Percentiles rank a stretch among this genome's conserved stretches.
These are phyloP conservation scores for Hymenoscyphus fraxineus DNA, from an alignment of 2,329 filamentous ascomycete species.

Conservation along the genomic window DNA sequence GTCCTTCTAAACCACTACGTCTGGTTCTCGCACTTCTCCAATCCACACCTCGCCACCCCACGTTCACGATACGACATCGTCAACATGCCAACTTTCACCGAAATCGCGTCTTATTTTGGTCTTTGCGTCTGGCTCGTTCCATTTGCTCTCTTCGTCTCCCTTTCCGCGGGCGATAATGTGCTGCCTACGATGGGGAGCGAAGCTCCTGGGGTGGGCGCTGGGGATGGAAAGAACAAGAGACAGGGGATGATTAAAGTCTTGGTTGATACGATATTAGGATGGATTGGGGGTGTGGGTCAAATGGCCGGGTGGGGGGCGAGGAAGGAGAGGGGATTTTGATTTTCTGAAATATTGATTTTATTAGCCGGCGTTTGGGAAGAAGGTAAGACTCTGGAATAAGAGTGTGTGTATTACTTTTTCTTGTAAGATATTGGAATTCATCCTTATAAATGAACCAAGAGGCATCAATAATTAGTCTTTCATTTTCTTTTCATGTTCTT, in stretches of 20 bases:
- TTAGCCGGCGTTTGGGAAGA: conserved; percentile 4
- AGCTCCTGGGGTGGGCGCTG: conserved; percentile 39
- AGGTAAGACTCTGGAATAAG: background rate
- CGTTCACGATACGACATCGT: conserved; percentile 60
- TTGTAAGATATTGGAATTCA: conserved; percentile 1
- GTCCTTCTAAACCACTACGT: conserved; percentile 89
- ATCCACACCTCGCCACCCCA: conserved; percentile 55
- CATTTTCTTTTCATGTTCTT: background rate
- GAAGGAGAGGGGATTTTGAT: conserved; percentile 30
- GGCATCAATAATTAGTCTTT: conserved; percentile 12
- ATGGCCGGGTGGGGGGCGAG: conserved; percentile 29
- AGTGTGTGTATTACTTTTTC: conserved; percentile 2
- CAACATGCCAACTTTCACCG: conserved; percentile 76
- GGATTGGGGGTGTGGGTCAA: conserved; percentile 41
- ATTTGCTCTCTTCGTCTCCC: conserved; percentile 88
- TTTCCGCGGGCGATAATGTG: conserved; percentile 93
- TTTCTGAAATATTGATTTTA: background rate
- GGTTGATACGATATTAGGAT: conserved; percentile 54
- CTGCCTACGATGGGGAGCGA: conserved; percentile 87
- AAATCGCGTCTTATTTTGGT: conserved; percentile 94
- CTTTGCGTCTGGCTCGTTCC: conserved; percentile 96
- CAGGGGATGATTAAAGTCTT: conserved; percentile 65
- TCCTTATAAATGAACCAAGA: background rate
- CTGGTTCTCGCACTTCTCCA: conserved; percentile 92
- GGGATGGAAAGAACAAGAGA: conserved; percentile 46